Conservation (phyloP, 2,329 filamentous ascomycete genomes). For the Nemania sp. region DNA sequence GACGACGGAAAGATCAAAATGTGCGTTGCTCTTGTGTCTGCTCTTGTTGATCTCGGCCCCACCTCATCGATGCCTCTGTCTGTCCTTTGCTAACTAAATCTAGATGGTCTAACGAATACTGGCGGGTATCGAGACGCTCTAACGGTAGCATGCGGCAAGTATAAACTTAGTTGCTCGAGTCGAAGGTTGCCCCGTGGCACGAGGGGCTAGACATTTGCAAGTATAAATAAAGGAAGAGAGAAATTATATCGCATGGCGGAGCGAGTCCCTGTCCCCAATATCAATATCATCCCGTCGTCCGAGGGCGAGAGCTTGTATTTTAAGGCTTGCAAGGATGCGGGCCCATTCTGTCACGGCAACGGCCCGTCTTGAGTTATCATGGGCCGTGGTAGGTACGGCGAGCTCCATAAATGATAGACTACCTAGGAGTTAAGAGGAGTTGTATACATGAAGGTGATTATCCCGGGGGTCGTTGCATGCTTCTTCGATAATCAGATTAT, state of each 20-base stretch:
- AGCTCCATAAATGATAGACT: conserved; percentile 16
- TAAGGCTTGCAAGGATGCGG: conserved; percentile 5
- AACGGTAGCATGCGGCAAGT: conserved; percentile 22
- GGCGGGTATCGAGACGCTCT: conserved; percentile 30
- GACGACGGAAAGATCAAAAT: conserved; percentile 87
- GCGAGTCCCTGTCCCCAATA: background rate
- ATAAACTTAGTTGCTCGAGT: conserved; percentile 32
- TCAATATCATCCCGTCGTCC: background rate
- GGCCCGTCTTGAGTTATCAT: conserved; percentile 2
- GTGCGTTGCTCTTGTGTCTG: conserved; percentile 56
- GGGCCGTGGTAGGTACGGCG: conserved; percentile 8
- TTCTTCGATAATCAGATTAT: conserved; percentile 2
- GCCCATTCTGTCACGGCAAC: background rate
- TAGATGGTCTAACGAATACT: conserved; percentile 47
- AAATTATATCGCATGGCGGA: background rate
- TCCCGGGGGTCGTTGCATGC: conserved; percentile 3
- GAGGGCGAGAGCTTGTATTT: background rate
- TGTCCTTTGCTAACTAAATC: conserved; percentile 31
- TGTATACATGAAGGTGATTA: conserved; percentile 23
- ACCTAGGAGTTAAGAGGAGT: conserved; percentile 18
- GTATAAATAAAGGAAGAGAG: background rate
- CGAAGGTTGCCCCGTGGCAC: background rate
- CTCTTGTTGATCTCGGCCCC: background rate
- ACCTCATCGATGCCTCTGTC: no score
- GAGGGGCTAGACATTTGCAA: background rate